These are phyloP conservation scores for Tetragonia tetragonoides DNA, from an alignment of 148 eudicot genomes.

Conservation along the genomic window DNA sequence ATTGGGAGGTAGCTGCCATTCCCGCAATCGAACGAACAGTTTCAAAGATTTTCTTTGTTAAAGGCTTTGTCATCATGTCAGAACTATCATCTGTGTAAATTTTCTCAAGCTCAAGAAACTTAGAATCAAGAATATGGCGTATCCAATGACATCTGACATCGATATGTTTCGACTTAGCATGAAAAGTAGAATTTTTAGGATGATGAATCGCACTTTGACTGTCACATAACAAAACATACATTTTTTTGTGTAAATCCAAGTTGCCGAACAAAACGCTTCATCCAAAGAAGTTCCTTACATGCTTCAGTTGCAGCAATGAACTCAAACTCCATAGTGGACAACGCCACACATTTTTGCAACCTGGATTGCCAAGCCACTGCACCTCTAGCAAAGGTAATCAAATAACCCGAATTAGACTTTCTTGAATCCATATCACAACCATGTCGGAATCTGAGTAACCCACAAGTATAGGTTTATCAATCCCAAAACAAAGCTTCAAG, in stretches of 20 bases:
- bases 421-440: conserved; percentile 9
- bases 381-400: conserved; percentile 15
- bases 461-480: neutral
- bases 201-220: neutral
- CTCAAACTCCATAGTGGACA: conserved; percentile 15
- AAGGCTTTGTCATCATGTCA: neutral
- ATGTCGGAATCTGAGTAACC: conserved; percentile 18
- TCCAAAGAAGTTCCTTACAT: conserved; percentile 12
- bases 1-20: neutral
- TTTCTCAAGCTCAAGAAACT: neutral
- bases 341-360: conserved; percentile 17
- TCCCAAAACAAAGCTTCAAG: conserved; percentile 4
- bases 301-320: neutral
- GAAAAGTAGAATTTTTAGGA: neutral
- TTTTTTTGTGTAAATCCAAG: neutral
- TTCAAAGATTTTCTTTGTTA: neutral
- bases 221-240: neutral
- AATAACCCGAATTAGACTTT: conserved; percentile 20
- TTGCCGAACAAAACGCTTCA: neutral
- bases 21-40: neutral
- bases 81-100: neutral
- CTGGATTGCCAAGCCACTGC: conserved; percentile 15
- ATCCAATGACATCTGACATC: conserved; percentile 13
- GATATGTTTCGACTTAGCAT: neutral
- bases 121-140: neutral